Evolutionary conservation across 192 early-diverging fungal genomes (phyloP), one percentile per base, ranked within the genome.

Genomic region (Mortierella hygrophila): DNA sequence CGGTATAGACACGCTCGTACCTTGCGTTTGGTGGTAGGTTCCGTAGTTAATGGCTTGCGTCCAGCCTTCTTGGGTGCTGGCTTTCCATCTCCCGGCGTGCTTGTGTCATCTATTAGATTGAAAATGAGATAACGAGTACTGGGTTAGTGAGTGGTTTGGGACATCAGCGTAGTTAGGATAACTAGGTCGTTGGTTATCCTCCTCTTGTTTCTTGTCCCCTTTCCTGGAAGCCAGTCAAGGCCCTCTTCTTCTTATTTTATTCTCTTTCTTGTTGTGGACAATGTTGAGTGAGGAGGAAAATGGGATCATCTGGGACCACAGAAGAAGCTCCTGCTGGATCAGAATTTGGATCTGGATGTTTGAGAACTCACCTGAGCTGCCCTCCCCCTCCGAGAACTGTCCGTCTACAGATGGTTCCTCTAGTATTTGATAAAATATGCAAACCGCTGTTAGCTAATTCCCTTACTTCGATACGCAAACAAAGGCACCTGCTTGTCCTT

Each of bases 1-100:
- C 7, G 44, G n/a, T 26, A 23, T 4, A 5, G 60, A 63, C 9
- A 9, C 29, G 26, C 60, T 41, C 68, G 26, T 86, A 86, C 84
- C 79, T 86, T 86, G 71, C 84, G 78, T 65, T 86, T 86, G 52
- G 80, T 86, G 75, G 84, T 86, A 18, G 84, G 92, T 70, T 92
- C 92, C 15, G 91, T 93, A 2, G 88, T 91, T 46, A 94, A 89
- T 20, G 92, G 92, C 81, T 93, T 93, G 54, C 94, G 82, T 5
- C 94, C 94, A 37, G 94, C 91, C 70, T 91, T 92, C 75, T 91
- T 92, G 21, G 82, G 80, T 54, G 88, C 90, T 54, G 88, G 89
- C 57, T 88, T 89, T 68, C 90, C 89, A 26, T 90, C 89, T 1
- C 79, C 76, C 21, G 79, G 70, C 9, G 79, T 75, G 55, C 74